phyloP scores from a whole-genome alignment of 2,329 filamentous ascomycete species.

The Akanthomyces muscarius region DNA sequence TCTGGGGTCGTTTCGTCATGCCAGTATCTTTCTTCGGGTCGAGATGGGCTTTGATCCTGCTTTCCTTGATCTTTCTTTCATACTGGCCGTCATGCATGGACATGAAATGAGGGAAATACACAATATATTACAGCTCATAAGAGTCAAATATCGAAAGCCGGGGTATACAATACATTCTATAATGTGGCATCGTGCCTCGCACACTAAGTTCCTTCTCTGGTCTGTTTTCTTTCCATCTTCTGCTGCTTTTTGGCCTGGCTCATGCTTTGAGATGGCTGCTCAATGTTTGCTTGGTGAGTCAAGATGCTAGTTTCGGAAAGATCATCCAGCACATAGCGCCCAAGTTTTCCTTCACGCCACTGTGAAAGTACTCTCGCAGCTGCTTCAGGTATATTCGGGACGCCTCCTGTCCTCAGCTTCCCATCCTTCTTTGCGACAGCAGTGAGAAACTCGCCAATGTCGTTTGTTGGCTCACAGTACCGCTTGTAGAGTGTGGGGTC shows the following conservation, averaged over 20 bases:
- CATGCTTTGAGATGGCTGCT: slow-evolving; percentile 53
- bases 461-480: slow-evolving; percentile 74
- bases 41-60: neutral
- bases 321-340: slow-evolving; percentile 75
- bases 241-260: slow-evolving; percentile 65
- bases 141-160: neutral
- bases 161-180: slow-evolving; percentile 11
- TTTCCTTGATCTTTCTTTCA: neutral
- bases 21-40: too few species aligned
- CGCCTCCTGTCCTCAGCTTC: slow-evolving; percentile 68
- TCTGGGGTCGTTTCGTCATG: neutral
- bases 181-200: neutral
- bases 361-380: slow-evolving; percentile 77
- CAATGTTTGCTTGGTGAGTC: slow-evolving; percentile 43
- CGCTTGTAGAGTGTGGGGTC: slow-evolving; percentile 58
- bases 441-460: slow-evolving; percentile 68
- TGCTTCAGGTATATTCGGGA: slow-evolving; percentile 65
- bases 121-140: neutral
- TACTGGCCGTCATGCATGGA: neutral
- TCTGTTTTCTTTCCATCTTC: slow-evolving; percentile 54
- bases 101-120: neutral
- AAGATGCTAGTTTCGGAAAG: slow-evolving; percentile 57
- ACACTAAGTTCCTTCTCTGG: slow-evolving; percentile 17
- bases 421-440: slow-evolving; percentile 71
- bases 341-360: slow-evolving; percentile 75